Percentiles rank a stretch among this genome's conserved stretches.
These are phyloP conservation scores for Fraxinus velutina DNA, from an alignment of 305 asterid species.

Conservation along the genomic window DNA sequence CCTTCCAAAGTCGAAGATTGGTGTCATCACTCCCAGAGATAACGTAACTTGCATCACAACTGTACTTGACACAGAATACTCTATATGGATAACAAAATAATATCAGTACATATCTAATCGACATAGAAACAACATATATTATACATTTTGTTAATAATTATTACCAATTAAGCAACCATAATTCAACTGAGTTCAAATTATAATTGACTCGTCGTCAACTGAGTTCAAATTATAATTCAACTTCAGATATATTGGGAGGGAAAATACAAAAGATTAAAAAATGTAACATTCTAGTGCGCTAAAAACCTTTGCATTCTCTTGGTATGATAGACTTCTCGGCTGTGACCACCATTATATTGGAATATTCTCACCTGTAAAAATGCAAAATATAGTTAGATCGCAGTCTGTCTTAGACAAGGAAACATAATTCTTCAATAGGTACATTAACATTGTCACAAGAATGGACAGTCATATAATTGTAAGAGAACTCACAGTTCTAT, in stretches of 20 bases:
- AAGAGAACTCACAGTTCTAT: conserved; percentile 73
- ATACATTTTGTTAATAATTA: neutral
- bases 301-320: conserved; percentile 95
- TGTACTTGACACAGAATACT: conserved; percentile 94
- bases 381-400: conserved; percentile 17
- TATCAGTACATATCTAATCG: conserved; percentile 19
- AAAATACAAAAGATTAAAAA: neutral
- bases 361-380: conserved; percentile 78
- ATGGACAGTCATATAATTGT: neutral
- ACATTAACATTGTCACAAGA: neutral
- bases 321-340: conserved; percentile 89
- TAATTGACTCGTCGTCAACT: neutral
- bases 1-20: conserved; percentile 96
- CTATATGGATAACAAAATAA: conserved; percentile 34
- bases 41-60: conserved; percentile 75
- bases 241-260: conserved; percentile 4
- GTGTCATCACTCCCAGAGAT: conserved; percentile 95
- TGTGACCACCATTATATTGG: conserved; percentile 88
- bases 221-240: too few relatives aligned
- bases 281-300: neutral
- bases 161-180: conserved; percentile 3
- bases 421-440: neutral
- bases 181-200: conserved; percentile 3
- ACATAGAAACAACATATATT: neutral
- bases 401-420: neutral